Percentiles rank a stretch among this genome's conserved stretches.
Evolutionary conservation across 202 grass and related monocot species (phyloP).

Genomic region (Panicum hallii): DNA sequence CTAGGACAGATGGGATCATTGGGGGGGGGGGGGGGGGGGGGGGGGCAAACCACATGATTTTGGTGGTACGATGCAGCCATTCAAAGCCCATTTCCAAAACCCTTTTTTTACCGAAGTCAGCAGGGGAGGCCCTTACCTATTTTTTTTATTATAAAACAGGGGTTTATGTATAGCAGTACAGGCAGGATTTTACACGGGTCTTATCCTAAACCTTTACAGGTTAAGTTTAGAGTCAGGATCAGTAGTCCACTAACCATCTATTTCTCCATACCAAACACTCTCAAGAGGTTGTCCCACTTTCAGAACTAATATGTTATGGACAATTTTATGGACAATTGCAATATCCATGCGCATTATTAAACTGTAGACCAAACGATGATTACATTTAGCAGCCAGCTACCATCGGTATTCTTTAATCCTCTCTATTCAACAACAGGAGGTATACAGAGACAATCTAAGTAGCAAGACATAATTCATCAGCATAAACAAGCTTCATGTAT

Average conservation of each 20-base stretch:
- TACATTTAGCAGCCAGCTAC: conserved; percentile 20
- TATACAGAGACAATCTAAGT: conserved; percentile 20
- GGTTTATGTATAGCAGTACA: too few species aligned
- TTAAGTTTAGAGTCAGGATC: background rate
- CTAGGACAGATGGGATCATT: background rate
- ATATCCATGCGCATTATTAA: conserved; percentile 15
- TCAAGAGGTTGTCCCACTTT: background rate
- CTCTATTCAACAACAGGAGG: conserved; percentile 27
- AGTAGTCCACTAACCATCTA: background rate
- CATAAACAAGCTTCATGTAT: conserved; percentile 5
- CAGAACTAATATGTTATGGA: conserved; percentile 3
- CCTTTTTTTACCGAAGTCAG: background rate
- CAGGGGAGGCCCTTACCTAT: too few species aligned
- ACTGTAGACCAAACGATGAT: conserved; percentile 1
- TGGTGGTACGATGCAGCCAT: background rate
- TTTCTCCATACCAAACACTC: conserved; percentile 1
- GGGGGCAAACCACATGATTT: background rate
- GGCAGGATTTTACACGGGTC: too few species aligned
- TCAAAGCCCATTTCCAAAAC: background rate
- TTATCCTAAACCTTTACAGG: background rate
- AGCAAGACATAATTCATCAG: conserved; percentile 13
- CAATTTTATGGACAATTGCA: background rate
- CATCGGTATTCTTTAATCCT: background rate
- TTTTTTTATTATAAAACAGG: too few species aligned
- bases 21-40: background rate